These are phyloP conservation scores for Arabis alpina DNA, from an alignment of 345 rosid species.

Conservation along the genomic window DNA sequence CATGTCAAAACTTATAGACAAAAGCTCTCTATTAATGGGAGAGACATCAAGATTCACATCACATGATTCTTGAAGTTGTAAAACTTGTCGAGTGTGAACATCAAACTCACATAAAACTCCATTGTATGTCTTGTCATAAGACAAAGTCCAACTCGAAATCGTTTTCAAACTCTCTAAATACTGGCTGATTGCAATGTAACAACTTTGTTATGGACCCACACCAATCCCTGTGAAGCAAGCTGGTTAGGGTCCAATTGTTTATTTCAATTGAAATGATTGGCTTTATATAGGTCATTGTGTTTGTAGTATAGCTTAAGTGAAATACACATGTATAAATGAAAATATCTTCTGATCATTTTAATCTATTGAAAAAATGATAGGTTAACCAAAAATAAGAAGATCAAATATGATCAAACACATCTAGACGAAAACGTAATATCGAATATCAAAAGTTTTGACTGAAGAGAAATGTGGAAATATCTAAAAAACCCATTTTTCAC, in stretches of 20 bases:
- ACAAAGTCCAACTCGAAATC: conserved; percentile 23
- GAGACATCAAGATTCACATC: conserved; percentile 39
- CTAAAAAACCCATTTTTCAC: too few relatives aligned
- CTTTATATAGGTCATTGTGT: neutral
- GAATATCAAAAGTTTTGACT: too few relatives aligned
- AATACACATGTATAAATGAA: too few relatives aligned
- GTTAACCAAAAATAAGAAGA: too few relatives aligned
- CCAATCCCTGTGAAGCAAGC: conserved; percentile 22
- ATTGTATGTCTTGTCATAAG: conserved; percentile 30
- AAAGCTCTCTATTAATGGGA: conserved; percentile 32
- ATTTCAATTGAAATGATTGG: neutral
- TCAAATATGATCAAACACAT: too few relatives aligned
- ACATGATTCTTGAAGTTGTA: conserved; percentile 36
- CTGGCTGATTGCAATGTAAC: conserved; percentile 28
- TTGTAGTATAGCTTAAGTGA: neutral
- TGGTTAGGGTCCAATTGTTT: conserved; percentile 3
- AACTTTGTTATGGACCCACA: conserved; percentile 27
- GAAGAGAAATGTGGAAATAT: too few relatives aligned
- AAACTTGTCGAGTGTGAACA: conserved; percentile 38
- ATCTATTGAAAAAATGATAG: too few relatives aligned
- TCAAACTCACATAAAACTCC: conserved; percentile 30
- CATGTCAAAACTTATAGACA: conserved; percentile 35
- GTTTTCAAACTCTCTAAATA: conserved; percentile 25
- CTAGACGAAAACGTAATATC: too few relatives aligned
- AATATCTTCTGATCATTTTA: too few relatives aligned